phyloP scores from a whole-genome alignment of 352 stramenopile species.

The Globisporangium cylindrosporum region DNA sequence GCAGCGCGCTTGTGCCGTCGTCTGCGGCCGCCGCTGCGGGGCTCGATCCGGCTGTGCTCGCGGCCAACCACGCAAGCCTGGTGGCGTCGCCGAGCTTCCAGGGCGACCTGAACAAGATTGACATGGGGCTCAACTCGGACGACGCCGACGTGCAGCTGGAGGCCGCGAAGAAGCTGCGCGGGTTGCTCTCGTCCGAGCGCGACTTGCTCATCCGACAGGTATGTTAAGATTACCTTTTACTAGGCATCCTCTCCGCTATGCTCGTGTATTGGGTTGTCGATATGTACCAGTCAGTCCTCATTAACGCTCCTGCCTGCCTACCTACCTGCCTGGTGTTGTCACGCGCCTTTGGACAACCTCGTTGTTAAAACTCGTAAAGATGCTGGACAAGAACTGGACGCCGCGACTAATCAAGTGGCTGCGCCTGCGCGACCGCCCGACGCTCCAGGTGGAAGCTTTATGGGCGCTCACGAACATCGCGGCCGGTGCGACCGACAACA shows the following conservation, averaged over 20 bases:
- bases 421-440: slow-evolving; percentile 68
- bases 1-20: slow-evolving; percentile 28
- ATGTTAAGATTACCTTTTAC: slow-evolving; percentile 1
- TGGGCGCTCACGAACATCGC: slow-evolving; percentile 96
- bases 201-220: slow-evolving; percentile 87
- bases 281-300: neutral
- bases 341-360: neutral
- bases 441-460: slow-evolving; percentile 91
- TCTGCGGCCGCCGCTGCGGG: neutral
- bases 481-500: slow-evolving; percentile 89
- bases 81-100: slow-evolving; percentile 64
- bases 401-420: slow-evolving; percentile 85
- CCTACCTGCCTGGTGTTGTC: neutral
- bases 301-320: slow-evolving; percentile 8
- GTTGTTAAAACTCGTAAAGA: slow-evolving; percentile 30
- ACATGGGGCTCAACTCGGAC: slow-evolving; percentile 75
- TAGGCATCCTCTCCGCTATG: neutral
- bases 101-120: slow-evolving; percentile 81
- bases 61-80: slow-evolving; percentile 23
- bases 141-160: slow-evolving; percentile 81
- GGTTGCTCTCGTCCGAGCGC: slow-evolving; percentile 78
- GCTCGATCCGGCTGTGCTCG: slow-evolving; percentile 29
- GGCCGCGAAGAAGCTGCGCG: slow-evolving; percentile 85
- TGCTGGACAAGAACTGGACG: slow-evolving; percentile 89
- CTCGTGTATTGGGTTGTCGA: neutral